Evolutionary conservation across 139 green algal species (phyloP).

Genomic region (Choricystis sp.): DNA sequence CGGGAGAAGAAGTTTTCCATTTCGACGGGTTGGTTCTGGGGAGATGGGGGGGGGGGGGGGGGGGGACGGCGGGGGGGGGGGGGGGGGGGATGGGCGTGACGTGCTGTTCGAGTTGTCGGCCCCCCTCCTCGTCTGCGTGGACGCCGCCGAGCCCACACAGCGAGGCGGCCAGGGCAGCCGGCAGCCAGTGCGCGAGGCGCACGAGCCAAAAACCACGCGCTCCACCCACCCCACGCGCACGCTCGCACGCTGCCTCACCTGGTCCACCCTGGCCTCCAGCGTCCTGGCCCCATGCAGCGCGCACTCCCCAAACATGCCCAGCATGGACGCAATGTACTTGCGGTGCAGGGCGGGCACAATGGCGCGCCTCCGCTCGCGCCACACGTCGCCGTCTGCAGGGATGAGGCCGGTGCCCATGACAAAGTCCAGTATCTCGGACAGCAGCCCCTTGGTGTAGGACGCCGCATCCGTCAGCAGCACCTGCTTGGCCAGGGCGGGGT

Average conservation of each 20-base stretch:
- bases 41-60: neutral
- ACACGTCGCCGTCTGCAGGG: constrained; percentile 84
- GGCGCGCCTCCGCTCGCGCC: constrained; percentile 43
- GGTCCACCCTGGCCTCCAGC: constrained; percentile 26
- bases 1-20: constrained; percentile 93
- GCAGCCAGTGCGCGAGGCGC: too few relatives aligned
- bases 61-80: neutral
- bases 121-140: too few relatives aligned
- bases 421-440: constrained; percentile 86
- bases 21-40: constrained; percentile 30
- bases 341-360: constrained; percentile 77
- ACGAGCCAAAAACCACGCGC: too few relatives aligned
- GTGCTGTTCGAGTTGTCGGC: too few relatives aligned
- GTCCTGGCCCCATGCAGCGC: constrained; percentile 37
- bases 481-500: constrained; percentile 60
- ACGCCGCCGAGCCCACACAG: too few relatives aligned
- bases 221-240: too few relatives aligned
- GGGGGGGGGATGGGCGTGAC: too few relatives aligned
- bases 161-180: too few relatives aligned
- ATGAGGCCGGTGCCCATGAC: constrained; percentile 81
- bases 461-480: constrained; percentile 75
- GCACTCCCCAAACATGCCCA: constrained; percentile 81
- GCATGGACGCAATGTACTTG: constrained; percentile 62
- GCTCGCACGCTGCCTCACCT: too few relatives aligned
- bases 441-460: constrained; percentile 79